Evolutionary conservation across 2,329 filamentous ascomycete genomes (phyloP).

Genomic region (Arthroderma sp.): DNA sequence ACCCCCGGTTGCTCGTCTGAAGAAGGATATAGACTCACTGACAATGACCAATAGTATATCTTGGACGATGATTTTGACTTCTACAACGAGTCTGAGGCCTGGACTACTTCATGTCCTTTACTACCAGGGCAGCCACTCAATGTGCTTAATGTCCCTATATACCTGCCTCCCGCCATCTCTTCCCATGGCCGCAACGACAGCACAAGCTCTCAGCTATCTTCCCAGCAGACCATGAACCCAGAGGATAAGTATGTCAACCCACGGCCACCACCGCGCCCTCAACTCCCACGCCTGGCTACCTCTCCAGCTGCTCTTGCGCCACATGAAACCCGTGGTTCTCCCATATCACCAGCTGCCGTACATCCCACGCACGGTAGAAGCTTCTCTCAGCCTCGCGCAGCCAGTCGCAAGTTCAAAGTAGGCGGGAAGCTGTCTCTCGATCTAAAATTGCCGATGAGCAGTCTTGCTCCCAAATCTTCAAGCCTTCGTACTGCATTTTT

Average conservation of each 20-base stretch:
- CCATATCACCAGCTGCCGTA: slow-evolving; percentile 19
- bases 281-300: slow-evolving; percentile 35
- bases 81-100: slow-evolving; percentile 59
- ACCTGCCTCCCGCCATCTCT: slow-evolving; percentile 39
- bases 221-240: slow-evolving; percentile 65
- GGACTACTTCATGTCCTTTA: slow-evolving; percentile 69
- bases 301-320: slow-evolving; percentile 23
- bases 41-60: slow-evolving; percentile 55
- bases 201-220: slow-evolving; percentile 40
- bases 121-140: slow-evolving; percentile 83
- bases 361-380: slow-evolving; percentile 20
- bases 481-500: slow-evolving; percentile 29
- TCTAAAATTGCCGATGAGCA: slow-evolving; percentile 23
- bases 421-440: slow-evolving; percentile 19
- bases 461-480: slow-evolving; percentile 25
- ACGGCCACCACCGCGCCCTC: slow-evolving; percentile 44
- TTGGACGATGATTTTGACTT: slow-evolving; percentile 66
- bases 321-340: slow-evolving; percentile 13
- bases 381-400: slow-evolving; percentile 27
- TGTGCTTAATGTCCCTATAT: slow-evolving; percentile 64
- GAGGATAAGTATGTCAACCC: slow-evolving; percentile 63
- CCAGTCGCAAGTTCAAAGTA: slow-evolving; percentile 16
- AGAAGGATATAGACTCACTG: neutral
- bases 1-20: slow-evolving; percentile 1
- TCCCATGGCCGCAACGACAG: slow-evolving; percentile 53